Percentiles rank a stretch among this genome's conserved stretches.
These are phyloP conservation scores for Centella asiatica DNA, from an alignment of 129 eudicot species.

Conservation along the genomic window DNA sequence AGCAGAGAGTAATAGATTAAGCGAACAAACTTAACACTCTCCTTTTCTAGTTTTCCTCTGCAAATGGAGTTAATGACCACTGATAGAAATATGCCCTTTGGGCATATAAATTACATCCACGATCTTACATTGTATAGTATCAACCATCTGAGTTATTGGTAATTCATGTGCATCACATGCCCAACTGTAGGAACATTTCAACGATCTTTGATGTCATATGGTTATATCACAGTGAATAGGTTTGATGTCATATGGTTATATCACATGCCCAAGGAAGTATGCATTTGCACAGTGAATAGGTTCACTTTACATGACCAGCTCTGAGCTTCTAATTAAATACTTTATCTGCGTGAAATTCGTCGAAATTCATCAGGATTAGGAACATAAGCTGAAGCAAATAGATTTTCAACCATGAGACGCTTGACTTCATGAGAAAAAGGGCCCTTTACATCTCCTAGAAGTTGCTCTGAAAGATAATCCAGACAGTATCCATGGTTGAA, in stretches of 20 bases:
- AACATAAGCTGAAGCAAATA: conserved; percentile 75
- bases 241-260: too few relatives aligned
- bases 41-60: conserved; percentile 73
- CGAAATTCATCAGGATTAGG: conserved; percentile 56
- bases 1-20: conserved; percentile 46
- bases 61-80: conserved; percentile 76
- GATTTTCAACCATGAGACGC: conserved; percentile 73
- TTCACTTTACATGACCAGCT: conserved; percentile 66
- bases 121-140: conserved; percentile 59
- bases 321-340: conserved; percentile 76
- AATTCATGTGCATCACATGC: conserved; percentile 59
- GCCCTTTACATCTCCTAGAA: conserved; percentile 56
- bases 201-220: conserved; percentile 75
- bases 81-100: conserved; percentile 46
- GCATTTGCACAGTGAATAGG: conserved; percentile 80
- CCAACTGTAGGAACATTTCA: conserved; percentile 76
- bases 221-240: too few relatives aligned
- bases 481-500: conserved; percentile 70
- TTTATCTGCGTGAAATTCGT: conserved; percentile 50
- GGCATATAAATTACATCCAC: conserved; percentile 58
- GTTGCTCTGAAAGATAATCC: conserved; percentile 66
- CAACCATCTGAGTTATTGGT: conserved; percentile 97
- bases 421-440: conserved; percentile 84
- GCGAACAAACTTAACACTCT: conserved; percentile 48
- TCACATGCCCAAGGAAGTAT: conserved; percentile 65